phyloP scores from a whole-genome alignment of 1,284 basidiomycete species.

The Bjerkandera adusta region DNA sequence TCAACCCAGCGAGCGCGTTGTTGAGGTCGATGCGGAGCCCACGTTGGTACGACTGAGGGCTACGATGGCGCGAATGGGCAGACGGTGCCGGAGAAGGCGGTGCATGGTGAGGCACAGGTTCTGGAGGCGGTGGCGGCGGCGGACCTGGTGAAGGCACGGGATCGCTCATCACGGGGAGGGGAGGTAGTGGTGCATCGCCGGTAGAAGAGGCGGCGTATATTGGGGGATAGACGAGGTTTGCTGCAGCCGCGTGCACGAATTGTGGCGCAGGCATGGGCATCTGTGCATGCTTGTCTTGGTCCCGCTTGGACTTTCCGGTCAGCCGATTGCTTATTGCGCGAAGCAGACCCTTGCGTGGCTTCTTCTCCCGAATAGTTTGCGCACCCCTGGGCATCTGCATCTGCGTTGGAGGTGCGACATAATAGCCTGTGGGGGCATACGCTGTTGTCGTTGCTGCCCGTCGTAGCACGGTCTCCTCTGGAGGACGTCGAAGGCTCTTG shows the following conservation, averaged over 20 bases:
- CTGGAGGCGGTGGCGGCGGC: background rate
- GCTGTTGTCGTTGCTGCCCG: slow-evolving; percentile 2
- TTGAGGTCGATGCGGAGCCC: slow-evolving; percentile 17
- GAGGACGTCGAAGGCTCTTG: slow-evolving; percentile 9
- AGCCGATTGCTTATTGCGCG: slow-evolving; percentile 15
- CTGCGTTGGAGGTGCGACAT: background rate
- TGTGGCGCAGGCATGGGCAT: background rate
- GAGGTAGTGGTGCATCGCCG: background rate
- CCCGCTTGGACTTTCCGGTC: slow-evolving; percentile 5
- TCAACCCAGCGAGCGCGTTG: slow-evolving; percentile 39
- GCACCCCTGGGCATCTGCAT: slow-evolving; percentile 5
- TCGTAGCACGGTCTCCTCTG: slow-evolving; percentile 11
- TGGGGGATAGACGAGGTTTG: background rate
- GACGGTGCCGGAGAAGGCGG: slow-evolving; percentile 15
- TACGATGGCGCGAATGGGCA: slow-evolving; percentile 4
- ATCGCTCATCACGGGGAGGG: background rate
- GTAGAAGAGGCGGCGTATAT: background rate
- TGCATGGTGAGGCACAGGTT: background rate
- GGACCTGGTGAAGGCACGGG: background rate
- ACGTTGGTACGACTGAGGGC: slow-evolving; percentile 10
- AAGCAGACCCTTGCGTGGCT: slow-evolving; percentile 15
- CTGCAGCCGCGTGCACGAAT: background rate
- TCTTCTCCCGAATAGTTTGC: slow-evolving; percentile 10
- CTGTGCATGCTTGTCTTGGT: background rate
- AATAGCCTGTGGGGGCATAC: slow-evolving; percentile 1